Evolutionary conservation across 202 grass and related monocot species (phyloP).

Genomic region (Saccharum hybrid): DNA sequence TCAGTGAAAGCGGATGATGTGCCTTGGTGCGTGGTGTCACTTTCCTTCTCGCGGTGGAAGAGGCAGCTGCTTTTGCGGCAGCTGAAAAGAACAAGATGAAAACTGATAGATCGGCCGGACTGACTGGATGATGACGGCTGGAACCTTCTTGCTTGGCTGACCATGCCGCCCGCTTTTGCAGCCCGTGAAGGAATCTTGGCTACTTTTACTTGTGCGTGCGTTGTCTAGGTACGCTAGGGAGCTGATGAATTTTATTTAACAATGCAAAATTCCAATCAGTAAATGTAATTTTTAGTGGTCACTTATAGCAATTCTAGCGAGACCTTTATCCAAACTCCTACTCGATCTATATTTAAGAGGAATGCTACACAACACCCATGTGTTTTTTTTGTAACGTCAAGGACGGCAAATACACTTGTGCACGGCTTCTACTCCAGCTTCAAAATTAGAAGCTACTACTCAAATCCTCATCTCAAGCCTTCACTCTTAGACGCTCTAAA

Average conservation of each 20-base stretch:
- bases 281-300: too few relatives aligned
- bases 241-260: not conserved
- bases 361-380: too few relatives aligned
- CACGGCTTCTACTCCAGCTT: too few relatives aligned
- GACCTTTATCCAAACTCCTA: too few relatives aligned
- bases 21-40: not conserved
- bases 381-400: too few relatives aligned
- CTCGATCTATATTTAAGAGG: too few relatives aligned
- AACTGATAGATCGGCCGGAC: not conserved
- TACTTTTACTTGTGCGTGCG: not conserved
- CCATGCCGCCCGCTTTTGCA: not conserved
- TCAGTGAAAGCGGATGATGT: not conserved
- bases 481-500: too few relatives aligned
- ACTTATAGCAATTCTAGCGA: too few relatives aligned
- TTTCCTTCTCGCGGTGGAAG: not conserved
- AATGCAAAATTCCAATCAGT: not conserved
- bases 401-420: too few relatives aligned
- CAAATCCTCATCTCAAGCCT: too few relatives aligned
- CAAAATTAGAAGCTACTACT: too few relatives aligned
- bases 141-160: slow-evolving; percentile 12
- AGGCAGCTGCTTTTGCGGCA: slow-evolving; percentile 14
- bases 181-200: not conserved
- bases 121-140: slow-evolving; percentile 23
- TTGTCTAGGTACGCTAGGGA: not conserved
- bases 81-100: not conserved